Percentiles rank a stretch among this genome's conserved stretches.
Conservation (phyloP, 2,329 filamentous ascomycete species). For the Penicillium griseofulvum region DNA sequence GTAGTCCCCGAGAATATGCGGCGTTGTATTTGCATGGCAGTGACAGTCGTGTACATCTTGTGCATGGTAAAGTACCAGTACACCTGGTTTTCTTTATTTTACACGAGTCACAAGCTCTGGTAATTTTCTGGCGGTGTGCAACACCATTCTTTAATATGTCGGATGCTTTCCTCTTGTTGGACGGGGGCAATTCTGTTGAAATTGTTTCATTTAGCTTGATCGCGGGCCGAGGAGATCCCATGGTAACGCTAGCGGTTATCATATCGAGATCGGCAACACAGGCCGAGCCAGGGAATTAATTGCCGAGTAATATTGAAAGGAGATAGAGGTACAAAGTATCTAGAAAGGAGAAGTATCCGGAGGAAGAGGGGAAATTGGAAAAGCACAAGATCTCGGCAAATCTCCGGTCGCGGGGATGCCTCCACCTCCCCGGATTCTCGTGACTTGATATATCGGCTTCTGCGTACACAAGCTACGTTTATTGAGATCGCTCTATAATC, state of each 20-base stretch:
- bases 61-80: slow-evolving; percentile 38
- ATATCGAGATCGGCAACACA: slow-evolving; percentile 14
- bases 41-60: slow-evolving; percentile 33
- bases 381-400: slow-evolving; percentile 4
- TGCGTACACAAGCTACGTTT: no score
- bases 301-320: not conserved
- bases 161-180: slow-evolving; percentile 32
- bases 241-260: slow-evolving; percentile 14
- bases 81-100: slow-evolving; percentile 41
- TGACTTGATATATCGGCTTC: no score
- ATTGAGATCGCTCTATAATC: not conserved
- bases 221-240: slow-evolving; percentile 10
- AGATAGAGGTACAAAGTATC: not conserved
- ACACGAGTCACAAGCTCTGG: slow-evolving; percentile 40
- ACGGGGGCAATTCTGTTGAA: not conserved
- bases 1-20: slow-evolving; percentile 37
- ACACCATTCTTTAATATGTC: slow-evolving; percentile 19
- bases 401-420: slow-evolving; percentile 12
- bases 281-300: not conserved
- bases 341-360: slow-evolving; percentile 18
- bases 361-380: not conserved
- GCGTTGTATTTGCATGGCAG: slow-evolving; percentile 38
- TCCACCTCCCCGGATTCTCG: slow-evolving; percentile 13
- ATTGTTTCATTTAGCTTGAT: not conserved
- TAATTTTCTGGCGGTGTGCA: slow-evolving; percentile 36